A percentile compares a stretch with the other conserved stretches of the same genome.
Evolutionary conservation across 108 stramenopile species (phyloP).

Genomic region (Pseudonitzschia multiseries): DNA sequence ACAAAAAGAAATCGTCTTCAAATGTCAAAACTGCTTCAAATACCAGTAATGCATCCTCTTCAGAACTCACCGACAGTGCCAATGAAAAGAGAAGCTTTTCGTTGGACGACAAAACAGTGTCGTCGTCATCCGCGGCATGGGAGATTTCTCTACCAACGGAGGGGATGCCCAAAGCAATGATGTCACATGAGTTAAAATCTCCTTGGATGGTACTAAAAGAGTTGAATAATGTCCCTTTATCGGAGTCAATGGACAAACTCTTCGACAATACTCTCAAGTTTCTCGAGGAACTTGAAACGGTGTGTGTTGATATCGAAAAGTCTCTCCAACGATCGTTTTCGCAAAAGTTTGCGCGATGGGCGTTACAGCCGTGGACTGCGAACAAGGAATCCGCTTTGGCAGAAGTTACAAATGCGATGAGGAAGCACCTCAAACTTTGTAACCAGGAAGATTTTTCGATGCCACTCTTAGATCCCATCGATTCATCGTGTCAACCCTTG

Average conservation of each 20-base stretch:
- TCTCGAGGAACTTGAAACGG: constrained; percentile 60
- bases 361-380: constrained; percentile 71
- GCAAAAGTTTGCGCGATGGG: constrained; percentile 84
- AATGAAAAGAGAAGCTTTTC: neutral
- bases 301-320: constrained; percentile 65
- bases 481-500: constrained; percentile 52
- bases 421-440: constrained; percentile 47
- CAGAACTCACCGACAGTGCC: neutral
- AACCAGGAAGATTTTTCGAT: constrained; percentile 25
- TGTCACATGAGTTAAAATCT: neutral
- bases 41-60: neutral
- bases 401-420: constrained; percentile 60
- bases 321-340: constrained; percentile 69
- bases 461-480: constrained; percentile 72
- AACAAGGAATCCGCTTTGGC: constrained; percentile 75
- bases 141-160: neutral
- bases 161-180: neutral
- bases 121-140: neutral
- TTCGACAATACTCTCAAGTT: constrained; percentile 70
- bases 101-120: neutral
- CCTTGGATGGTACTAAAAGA: neutral
- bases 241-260: constrained; percentile 15
- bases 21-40: neutral
- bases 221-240: neutral
- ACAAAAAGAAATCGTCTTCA: neutral